Percentiles rank a stretch among this genome's conserved stretches.
Evolutionary conservation across 805 yeast genomes (phyloP).

Genomic region (Candida boleticola): DNA sequence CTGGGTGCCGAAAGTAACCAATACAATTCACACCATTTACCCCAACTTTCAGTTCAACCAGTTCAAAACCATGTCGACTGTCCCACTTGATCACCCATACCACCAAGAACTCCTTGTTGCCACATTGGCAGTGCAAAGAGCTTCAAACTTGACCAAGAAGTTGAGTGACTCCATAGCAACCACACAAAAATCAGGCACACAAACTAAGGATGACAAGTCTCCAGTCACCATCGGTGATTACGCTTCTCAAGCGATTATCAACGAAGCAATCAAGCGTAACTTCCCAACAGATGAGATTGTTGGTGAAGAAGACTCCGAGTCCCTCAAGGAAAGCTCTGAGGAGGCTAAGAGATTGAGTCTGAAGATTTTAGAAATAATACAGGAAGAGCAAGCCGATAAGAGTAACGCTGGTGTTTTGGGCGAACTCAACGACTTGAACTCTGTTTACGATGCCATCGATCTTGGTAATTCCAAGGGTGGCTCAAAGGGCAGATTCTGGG

Average conservation of each 20-base stretch:
- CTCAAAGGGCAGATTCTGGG: slow-evolving; percentile 83
- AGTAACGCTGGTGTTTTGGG: slow-evolving; percentile 35
- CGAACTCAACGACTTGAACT: slow-evolving; percentile 38
- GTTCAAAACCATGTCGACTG: not conserved
- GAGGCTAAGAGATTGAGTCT: slow-evolving; percentile 47
- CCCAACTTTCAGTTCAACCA: not conserved
- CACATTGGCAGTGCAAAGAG: slow-evolving; percentile 85
- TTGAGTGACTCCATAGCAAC: slow-evolving; percentile 55
- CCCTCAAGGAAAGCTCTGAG: slow-evolving; percentile 44
- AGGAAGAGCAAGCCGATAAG: slow-evolving; percentile 50
- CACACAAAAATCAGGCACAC: slow-evolving; percentile 49
- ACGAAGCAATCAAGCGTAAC: slow-evolving; percentile 71
- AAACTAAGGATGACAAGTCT: slow-evolving; percentile 82
- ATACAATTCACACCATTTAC: not conserved
- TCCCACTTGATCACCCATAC: slow-evolving; percentile 33
- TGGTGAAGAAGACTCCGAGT: slow-evolving; percentile 88
- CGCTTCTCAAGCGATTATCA: slow-evolving; percentile 92
- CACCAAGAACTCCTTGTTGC: slow-evolving; percentile 75
- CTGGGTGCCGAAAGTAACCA: not conserved
- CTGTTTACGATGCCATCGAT: slow-evolving; percentile 68
- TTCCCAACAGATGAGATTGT: slow-evolving; percentile 87
- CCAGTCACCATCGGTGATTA: slow-evolving; percentile 98
- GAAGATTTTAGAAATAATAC: slow-evolving; percentile 59
- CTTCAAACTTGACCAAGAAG: slow-evolving; percentile 69
- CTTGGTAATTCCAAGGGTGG: slow-evolving; percentile 83